A percentile compares a stretch with the other conserved stretches of the same genome.
phyloP scores from a whole-genome alignment of 352 stramenopile species.

The Plasmopara halstedii region DNA sequence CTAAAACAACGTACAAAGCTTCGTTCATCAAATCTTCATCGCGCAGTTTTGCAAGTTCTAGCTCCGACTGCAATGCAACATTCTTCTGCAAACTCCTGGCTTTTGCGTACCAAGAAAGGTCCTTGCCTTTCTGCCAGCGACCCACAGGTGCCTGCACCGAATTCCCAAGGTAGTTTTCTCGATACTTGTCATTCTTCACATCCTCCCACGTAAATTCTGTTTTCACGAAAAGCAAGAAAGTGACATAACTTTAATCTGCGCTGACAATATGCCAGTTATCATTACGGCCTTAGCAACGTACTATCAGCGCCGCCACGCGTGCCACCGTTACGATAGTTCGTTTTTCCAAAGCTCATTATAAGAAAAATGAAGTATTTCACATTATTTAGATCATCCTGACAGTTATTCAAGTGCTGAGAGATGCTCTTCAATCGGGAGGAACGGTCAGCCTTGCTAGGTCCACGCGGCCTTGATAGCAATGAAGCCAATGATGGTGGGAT shows the following conservation, averaged over 20 bases:
- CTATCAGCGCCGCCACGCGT: slow-evolving; percentile 81
- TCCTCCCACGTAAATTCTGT: slow-evolving; percentile 91
- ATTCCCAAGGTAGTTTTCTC: slow-evolving; percentile 88
- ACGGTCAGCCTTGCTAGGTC: slow-evolving; percentile 4
- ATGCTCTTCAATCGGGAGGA: slow-evolving; percentile 5
- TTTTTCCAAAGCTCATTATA: slow-evolving; percentile 78
- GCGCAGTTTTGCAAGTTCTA: slow-evolving; percentile 63
- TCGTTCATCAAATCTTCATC: slow-evolving; percentile 89
- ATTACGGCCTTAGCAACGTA: slow-evolving; percentile 24
- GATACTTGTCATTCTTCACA: slow-evolving; percentile 90
- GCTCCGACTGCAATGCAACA: slow-evolving; percentile 49
- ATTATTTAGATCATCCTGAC: background rate
- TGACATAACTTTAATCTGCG: background rate
- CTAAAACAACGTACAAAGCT: slow-evolving; percentile 52
- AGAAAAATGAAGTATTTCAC: slow-evolving; percentile 3
- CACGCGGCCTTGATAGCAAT: slow-evolving; percentile 22
- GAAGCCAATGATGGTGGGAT: slow-evolving; percentile 21
- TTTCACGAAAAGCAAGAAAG: background rate
- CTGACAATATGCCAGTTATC: background rate
- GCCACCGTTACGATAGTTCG: slow-evolving; percentile 80
- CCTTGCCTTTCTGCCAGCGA: slow-evolving; percentile 84
- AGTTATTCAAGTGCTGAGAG: background rate
- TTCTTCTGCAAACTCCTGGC: slow-evolving; percentile 43
- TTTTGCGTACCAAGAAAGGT: slow-evolving; percentile 88
- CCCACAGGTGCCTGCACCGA: slow-evolving; percentile 83